Base-by-base conservation (phyloP, 1,139 yeast genomes). In the Magnusiomyces ingens region DNA sequence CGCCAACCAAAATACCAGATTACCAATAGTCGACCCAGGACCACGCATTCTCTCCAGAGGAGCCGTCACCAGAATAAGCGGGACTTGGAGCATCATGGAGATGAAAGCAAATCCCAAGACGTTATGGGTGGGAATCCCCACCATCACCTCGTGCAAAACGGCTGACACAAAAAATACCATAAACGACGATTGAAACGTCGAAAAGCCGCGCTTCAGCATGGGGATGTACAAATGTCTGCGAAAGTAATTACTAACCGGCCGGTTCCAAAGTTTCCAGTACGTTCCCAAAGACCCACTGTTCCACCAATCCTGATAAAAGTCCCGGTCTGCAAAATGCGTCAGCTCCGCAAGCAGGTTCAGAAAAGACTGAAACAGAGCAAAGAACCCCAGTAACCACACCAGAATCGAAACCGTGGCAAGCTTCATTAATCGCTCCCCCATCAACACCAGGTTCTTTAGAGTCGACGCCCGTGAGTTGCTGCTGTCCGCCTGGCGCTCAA, bases 261-360 rank as follows among this genome's bases (percentile, higher is more conserved):
- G 72, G 67, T 83, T 83, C 89, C 89, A 83, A 57, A 76, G 72
- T 54, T 84, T 74, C 68, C 87, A 79, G 69, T 79, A 84, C 55
- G 82, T 80, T 11, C 81, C 80, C 68, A 84, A 82, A 53, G 84
- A 82, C 19, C 81, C 78, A 52, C 86, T 79, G 54, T 84, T 80
- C 89, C 89, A 83, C 88, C 88, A 83, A 42, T 85, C 84, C 18
- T 82, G 84, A 62, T 84, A 84, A 66, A 84, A 84, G 55, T 81
- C 83, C 42, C 89, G 75, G 63, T 84, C 89, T 1, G 83, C 86
- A 64, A 78, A 84, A 38, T 75, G 63, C 52, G 80, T 77, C 44
- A 82, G 64, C 63, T 84, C 89, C 1, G 86, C 88, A 47, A 82
- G 70, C 4, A 77, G 73, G 61, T 82, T 83, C 58, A 82, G 71